Base-by-base conservation (phyloP, 129 eudicot genomes). In the Ambrosia artemisiifolia region DNA sequence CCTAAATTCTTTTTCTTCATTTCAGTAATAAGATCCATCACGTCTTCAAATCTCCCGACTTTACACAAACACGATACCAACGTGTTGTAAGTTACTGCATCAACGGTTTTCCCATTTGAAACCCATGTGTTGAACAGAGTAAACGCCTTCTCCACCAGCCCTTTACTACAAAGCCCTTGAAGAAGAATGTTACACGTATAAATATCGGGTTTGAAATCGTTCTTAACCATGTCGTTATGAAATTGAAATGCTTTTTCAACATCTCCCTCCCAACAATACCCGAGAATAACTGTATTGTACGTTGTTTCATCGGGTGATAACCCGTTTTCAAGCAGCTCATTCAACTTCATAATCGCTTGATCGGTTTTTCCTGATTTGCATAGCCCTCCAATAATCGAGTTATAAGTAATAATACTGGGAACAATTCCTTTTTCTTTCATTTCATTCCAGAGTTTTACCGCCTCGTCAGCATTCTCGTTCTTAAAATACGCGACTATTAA, bases 171-270 rank as follows among this genome's bases (percentile, higher is more conserved):
- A 47, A 92, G 88, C 44, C 98, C 98, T 13, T 75, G 84, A 32
- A 92, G 89, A 80, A 92, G 90, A 75, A 89, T 92, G 77, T 92
- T 92, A 79, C 85, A 83, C 2, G 96, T 87, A 65, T 67, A 87
- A 35, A 85, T 70, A 83, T 83, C 82, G 6, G 96, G 98, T 56
- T 83, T 87, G 51, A 89, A 92, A 0, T 84, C 80, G 40, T 87
- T 83, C 83, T 89, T 84, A 55, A 92, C 87, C 92, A 89, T 92
- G 56, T 84, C 78, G 49, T 92, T 89, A 63, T 87, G 88, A 79
- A 89, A 92, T 44, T 78, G 81, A 78, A 92, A 87, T 14, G 98
- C 98, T 77, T 87, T 71, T 78, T 92, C 98, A 70, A 89, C 80
- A 62, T 92, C 80, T 62, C 92, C 88, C 70, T 85, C 91, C 85